phyloP scores from a whole-genome alignment of 352 stramenopile genomes.

The Plasmopara viticola region DNA sequence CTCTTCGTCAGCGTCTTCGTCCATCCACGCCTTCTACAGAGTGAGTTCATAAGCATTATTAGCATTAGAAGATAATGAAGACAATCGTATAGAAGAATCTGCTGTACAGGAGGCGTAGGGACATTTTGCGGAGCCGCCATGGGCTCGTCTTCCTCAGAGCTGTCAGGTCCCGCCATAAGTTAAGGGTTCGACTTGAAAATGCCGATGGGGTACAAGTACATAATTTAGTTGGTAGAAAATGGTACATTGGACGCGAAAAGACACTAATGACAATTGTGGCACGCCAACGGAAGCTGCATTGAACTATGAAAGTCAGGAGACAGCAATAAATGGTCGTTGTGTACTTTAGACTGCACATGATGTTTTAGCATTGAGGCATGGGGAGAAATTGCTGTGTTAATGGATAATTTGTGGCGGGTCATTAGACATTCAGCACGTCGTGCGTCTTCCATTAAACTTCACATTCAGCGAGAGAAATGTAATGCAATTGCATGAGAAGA shows the following conservation, averaged over 20 bases:
- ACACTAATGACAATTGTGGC: constrained; percentile 3
- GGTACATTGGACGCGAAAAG: constrained; percentile 3
- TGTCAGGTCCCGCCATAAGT: constrained; percentile 45
- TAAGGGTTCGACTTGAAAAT: constrained; percentile 4
- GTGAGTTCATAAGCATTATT: background rate
- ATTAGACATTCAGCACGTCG: too few species aligned
- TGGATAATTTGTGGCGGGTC: constrained; percentile 12
- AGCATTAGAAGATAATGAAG: constrained; percentile 1
- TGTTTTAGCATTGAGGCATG: constrained; percentile 6
- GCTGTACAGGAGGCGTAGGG: constrained; percentile 11
- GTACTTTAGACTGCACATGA: constrained; percentile 2
- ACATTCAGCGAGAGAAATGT: constrained; percentile 3
- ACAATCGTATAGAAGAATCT: background rate
- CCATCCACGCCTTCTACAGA: constrained; percentile 68
- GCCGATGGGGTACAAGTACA: constrained; percentile 3
- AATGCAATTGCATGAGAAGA: constrained; percentile 5
- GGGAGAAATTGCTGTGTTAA: constrained; percentile 8
- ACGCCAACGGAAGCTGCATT: constrained; percentile 7
- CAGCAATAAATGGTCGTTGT: background rate
- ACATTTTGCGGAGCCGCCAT: constrained; percentile 28
- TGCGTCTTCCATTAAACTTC: constrained; percentile 9
- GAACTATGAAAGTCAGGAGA: constrained; percentile 5
- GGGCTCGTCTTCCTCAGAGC: constrained; percentile 82
- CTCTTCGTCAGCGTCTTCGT: constrained; percentile 73
- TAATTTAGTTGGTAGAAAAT: background rate